Conservation (phyloP, 805 yeast genomes). For the Jamesozyma hellenica region DNA sequence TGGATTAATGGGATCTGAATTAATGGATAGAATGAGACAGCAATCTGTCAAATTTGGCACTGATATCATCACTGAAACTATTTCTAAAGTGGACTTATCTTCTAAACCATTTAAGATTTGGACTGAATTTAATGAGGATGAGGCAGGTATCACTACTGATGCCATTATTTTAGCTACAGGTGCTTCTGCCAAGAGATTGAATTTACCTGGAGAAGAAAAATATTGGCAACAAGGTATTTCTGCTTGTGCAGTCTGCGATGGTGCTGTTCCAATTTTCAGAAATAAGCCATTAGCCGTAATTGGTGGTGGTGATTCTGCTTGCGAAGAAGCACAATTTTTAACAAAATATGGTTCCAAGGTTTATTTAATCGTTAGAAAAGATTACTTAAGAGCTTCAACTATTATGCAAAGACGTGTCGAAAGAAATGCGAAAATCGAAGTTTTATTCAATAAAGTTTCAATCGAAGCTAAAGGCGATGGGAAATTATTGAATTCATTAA, state of each 20-base stretch:
- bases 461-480: slow-evolving; percentile 92
- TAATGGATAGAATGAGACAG: slow-evolving; percentile 89
- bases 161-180: slow-evolving; percentile 93
- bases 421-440: slow-evolving; percentile 79
- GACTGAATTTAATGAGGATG: slow-evolving; percentile 92
- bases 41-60: slow-evolving; percentile 88
- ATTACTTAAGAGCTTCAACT: slow-evolving; percentile 84
- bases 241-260: slow-evolving; percentile 99
- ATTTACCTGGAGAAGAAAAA: slow-evolving; percentile 89
- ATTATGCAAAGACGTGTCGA: slow-evolving; percentile 93
- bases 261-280: slow-evolving; percentile 98
- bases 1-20: slow-evolving; percentile 75
- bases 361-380: slow-evolving; percentile 86
- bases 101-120: slow-evolving; percentile 89
- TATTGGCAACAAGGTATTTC: slow-evolving; percentile 99
- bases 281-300: slow-evolving; percentile 94
- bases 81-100: slow-evolving; percentile 83
- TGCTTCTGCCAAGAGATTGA: slow-evolving; percentile 92
- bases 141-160: slow-evolving; percentile 84
- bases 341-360: slow-evolving; percentile 98
- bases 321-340: slow-evolving; percentile 95
- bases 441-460: slow-evolving; percentile 77
- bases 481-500: slow-evolving; percentile 57
- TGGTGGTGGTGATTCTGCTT: slow-evolving; percentile 99
- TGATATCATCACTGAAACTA: slow-evolving; percentile 87